Percentiles rank a stretch among this genome's conserved stretches.
Evolutionary conservation across 2,329 filamentous ascomycete genomes (phyloP).

Genomic region (Neofusicoccum sp.): DNA sequence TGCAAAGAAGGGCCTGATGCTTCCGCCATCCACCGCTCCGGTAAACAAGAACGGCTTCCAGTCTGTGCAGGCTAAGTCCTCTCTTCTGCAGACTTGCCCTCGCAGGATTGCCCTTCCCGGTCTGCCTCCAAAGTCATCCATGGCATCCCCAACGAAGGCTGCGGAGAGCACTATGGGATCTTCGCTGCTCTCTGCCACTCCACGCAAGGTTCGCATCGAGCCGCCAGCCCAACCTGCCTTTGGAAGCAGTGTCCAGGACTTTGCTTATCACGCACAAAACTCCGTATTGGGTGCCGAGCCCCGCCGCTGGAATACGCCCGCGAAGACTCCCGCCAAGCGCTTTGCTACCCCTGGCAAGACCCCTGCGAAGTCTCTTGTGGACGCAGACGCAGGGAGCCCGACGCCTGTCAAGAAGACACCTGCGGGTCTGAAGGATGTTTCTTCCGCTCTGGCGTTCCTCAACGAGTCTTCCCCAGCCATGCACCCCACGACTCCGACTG

Average conservation of each 20-base stretch:
- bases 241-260: slow-evolving; percentile 1
- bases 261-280: neutral
- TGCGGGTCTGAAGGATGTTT: slow-evolving; percentile 14
- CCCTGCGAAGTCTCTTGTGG: slow-evolving; percentile 1
- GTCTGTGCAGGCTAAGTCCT: neutral
- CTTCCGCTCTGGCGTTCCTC: slow-evolving; percentile 8
- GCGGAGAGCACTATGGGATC: neutral
- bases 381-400: slow-evolving; percentile 7
- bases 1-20: slow-evolving; percentile 19
- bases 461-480: slow-evolving; percentile 4
- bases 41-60: slow-evolving; percentile 3
- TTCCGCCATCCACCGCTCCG: slow-evolving; percentile 15
- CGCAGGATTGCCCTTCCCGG: slow-evolving; percentile 14
- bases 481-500: neutral
- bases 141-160: neutral
- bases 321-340: slow-evolving; percentile 8
- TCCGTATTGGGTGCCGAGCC: slow-evolving; percentile 9
- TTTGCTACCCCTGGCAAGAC: slow-evolving; percentile 9
- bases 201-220: slow-evolving; percentile 15
- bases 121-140: neutral
- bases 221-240: neutral
- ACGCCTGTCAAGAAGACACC: slow-evolving; percentile 11
- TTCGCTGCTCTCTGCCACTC: slow-evolving; percentile 16
- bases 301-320: slow-evolving; percentile 8
- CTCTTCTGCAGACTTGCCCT: slow-evolving; percentile 19